Base-by-base conservation (phyloP, 176 grass and related monocot species). In the Tillandsia leiboldiana region DNA sequence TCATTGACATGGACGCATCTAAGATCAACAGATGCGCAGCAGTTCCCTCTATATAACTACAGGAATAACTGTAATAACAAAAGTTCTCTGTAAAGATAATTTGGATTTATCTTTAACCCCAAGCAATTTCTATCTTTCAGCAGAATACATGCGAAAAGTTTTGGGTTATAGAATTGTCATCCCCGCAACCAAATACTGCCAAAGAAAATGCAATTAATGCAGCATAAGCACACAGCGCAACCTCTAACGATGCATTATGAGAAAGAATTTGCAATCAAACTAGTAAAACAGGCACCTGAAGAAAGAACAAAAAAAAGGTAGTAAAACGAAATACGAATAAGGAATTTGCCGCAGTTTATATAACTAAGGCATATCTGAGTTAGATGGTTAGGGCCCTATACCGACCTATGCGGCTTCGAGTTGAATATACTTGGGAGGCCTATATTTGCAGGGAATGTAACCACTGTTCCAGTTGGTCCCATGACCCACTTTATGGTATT, bases 341-440 rank as follows among this genome's bases (percentile, higher is more conserved):
- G 33, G 33, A 42, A 42, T 42, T 42, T 42, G 33, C 3, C 33
- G 33, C 33, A 42, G 33, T 42, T 42, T 42, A 42, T 1, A 3
- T 0, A 42, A 42, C 33, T 42, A 42, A 42, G 4, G 33, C 33
- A 42, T 42, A 42, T 42, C 33, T 42, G 33, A 42, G 33, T 42
- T 4, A 3, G 33, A 42, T 42, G 33, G 4, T 42, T 6, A 42
- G 33, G 29, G 5, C 29, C 29, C 29, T 42, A 0, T 33, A 78
- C 51, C 23, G n/a, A 92, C 93, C 79, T 87, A 73, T 71, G 72
- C 11, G 83, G 88, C 29, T 92, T 89, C 64, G 89, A 90, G 61
- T 78, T 67, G 75, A 96, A 90, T 78, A 96, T 85, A 79, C 81
- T 89, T 50, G 93, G 93, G 48, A 96, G 83, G 47, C 83, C 89